A percentile compares a stretch with the other conserved stretches of the same genome.
Evolutionary conservation across 2,329 filamentous ascomycete species (phyloP).

Genomic region (Knufia petricola): DNA sequence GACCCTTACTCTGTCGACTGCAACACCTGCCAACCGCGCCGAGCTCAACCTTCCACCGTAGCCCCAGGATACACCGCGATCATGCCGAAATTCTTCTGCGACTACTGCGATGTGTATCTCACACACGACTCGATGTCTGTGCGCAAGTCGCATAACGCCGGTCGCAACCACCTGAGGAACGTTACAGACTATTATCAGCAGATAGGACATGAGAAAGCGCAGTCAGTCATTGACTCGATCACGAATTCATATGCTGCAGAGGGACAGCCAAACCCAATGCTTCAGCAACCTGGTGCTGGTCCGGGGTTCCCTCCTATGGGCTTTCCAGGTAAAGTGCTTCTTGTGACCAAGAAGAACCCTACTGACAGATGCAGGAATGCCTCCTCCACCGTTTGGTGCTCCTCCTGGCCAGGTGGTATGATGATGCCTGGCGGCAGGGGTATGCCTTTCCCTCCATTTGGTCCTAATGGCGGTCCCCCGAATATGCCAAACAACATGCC

Average conservation of each 20-base stretch:
- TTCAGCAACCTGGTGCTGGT: slow-evolving; percentile 48
- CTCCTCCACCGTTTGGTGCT: slow-evolving; percentile 49
- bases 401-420: slow-evolving; percentile 30
- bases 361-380: slow-evolving; percentile 28
- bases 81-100: slow-evolving; percentile 87
- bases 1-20: neutral
- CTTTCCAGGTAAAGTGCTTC: slow-evolving; percentile 49
- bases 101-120: slow-evolving; percentile 99
- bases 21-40: neutral
- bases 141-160: slow-evolving; percentile 95
- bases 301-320: slow-evolving; percentile 47
- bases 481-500: slow-evolving; percentile 33
- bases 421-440: slow-evolving; percentile 47
- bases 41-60: neutral
- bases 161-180: slow-evolving; percentile 92
- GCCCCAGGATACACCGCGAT: slow-evolving; percentile 31
- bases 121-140: slow-evolving; percentile 99
- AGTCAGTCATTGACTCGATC: slow-evolving; percentile 96
- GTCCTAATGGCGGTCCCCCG: slow-evolving; percentile 37
- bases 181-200: slow-evolving; percentile 99
- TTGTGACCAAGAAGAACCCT: neutral
- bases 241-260: slow-evolving; percentile 91
- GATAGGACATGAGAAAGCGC: slow-evolving; percentile 96
- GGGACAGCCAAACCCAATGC: slow-evolving; percentile 84
- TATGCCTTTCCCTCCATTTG: slow-evolving; percentile 41